A percentile compares a stretch with the other conserved stretches of the same genome.
Evolutionary conservation across 2,329 filamentous ascomycete genomes (phyloP).

Genomic region (Grosmannia serpens): DNA sequence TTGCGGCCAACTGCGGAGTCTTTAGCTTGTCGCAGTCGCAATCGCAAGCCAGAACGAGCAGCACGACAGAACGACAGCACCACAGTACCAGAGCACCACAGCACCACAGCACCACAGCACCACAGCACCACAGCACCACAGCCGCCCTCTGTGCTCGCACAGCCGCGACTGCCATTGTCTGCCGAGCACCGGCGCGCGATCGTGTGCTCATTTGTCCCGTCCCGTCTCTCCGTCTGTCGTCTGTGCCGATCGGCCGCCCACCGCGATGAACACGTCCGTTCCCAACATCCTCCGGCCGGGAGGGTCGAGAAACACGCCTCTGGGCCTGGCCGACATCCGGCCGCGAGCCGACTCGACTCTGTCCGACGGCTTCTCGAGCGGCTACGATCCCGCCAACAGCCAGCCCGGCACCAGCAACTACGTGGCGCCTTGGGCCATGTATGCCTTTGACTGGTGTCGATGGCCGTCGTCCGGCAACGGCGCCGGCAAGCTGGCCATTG

Average conservation of each 20-base stretch:
- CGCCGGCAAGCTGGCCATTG: slow-evolving; percentile 85
- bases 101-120: too few relatives aligned
- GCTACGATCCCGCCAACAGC: slow-evolving; percentile 55
- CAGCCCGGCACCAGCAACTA: slow-evolving; percentile 78
- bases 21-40: too few relatives aligned
- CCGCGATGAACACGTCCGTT: slow-evolving; percentile 27
- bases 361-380: slow-evolving; percentile 56
- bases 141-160: too few relatives aligned
- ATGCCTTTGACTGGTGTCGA: slow-evolving; percentile 99
- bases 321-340: slow-evolving; percentile 85
- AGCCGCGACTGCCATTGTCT: too few relatives aligned
- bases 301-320: slow-evolving; percentile 66
- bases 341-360: slow-evolving; percentile 74
- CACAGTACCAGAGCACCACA: too few relatives aligned
- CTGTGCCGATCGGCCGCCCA: background rate
- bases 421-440: slow-evolving; percentile 86
- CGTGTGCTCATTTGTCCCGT: too few relatives aligned
- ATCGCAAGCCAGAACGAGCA: too few relatives aligned
- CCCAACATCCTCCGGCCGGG: slow-evolving; percentile 50
- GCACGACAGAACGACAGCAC: too few relatives aligned
- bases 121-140: too few relatives aligned
- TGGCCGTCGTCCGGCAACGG: slow-evolving; percentile 74
- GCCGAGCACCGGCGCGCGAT: too few relatives aligned
- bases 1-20: too few relatives aligned
- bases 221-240: background rate